Evolutionary conservation across 495 filamentous ascomycete genomes (phyloP), one percentile per base, ranked within the genome.

Genomic region (Xylaria longipes): DNA sequence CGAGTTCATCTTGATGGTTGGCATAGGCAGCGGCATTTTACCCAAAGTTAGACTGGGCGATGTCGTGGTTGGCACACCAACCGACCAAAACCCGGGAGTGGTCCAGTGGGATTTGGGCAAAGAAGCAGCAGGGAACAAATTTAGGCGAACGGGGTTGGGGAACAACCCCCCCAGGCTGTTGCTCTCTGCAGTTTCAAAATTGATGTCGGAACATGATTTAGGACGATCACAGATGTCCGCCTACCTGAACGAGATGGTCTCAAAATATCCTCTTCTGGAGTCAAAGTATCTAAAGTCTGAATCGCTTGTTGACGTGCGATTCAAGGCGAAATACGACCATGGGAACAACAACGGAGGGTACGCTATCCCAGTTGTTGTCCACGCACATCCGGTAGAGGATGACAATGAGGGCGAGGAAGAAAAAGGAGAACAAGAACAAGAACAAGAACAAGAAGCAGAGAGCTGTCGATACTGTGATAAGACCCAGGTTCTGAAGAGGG

Each of bases 61-160:
- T 76, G 76, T 87, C n/a, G 82, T 86, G 2, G 78, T 87, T 68
- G 80, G 84, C 74, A 69, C 43, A 3, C 65, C 48, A 9, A 35
- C 5, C 14, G 35, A 1, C 37, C 22, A 68, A 45, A 58, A 68
- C 20, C 65, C 77, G 39, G 82, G 83, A 22, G 83, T 85, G 1
- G 75, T 86, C 9, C 80, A 84, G 68, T 85, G 73, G 70, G 79
- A 85, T 61, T 78, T 77, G 65, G 85, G 84, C 5, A 86, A 85
- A 58, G 72, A 74, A 37, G 54, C 41, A 57, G 74, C 41, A 57
- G 74, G 69, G 9, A 76, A 76, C 12, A 22, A 68, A 11, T 82
- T 83, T 66, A 56, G 71, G 60, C 78, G 73, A 12, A 86, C 79
- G 31, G 79, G 81, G 1, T 63, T 72, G 3, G 58, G 84, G 15